phyloP scores from a whole-genome alignment of 441 rosid species.

The Lepidium campestre region DNA sequence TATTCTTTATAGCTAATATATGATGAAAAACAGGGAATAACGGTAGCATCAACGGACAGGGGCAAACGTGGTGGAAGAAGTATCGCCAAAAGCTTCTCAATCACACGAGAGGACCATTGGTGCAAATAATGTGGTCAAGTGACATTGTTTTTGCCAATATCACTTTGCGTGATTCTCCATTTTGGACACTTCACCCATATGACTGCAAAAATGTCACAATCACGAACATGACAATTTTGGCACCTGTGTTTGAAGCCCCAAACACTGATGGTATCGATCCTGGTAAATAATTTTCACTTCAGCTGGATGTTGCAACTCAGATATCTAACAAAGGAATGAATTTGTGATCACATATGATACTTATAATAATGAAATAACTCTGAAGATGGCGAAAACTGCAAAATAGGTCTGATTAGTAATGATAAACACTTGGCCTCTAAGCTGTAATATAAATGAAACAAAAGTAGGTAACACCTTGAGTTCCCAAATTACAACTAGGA shows the following conservation, averaged over 20 bases:
- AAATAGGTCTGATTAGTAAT: neutral
- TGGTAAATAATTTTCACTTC: constrained; percentile 35
- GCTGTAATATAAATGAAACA: neutral
- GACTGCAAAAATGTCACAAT: constrained; percentile 92
- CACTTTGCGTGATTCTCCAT: constrained; percentile 88
- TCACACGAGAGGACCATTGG: constrained; percentile 90
- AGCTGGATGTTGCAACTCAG: neutral
- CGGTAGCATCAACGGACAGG: constrained; percentile 96
- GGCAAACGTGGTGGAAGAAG: constrained; percentile 94
- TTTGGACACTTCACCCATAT: constrained; percentile 96
- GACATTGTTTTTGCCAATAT: constrained; percentile 69
- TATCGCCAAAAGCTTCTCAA: constrained; percentile 84
- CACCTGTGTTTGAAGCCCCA: constrained; percentile 79
- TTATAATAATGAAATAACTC: neutral
- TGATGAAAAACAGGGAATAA: constrained; percentile 67
- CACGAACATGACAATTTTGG: constrained; percentile 75
- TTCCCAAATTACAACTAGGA: neutral
- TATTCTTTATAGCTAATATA: neutral
- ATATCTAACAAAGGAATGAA: neutral
- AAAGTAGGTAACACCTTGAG: neutral
- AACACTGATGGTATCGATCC: constrained; percentile 99
- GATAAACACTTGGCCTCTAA: neutral
- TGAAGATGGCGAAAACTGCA: neutral
- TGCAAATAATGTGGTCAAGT: constrained; percentile 94
- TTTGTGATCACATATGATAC: neutral